phyloP scores from a whole-genome alignment of 2,329 filamentous ascomycete genomes.

The Paraconiothyrium sp. region DNA sequence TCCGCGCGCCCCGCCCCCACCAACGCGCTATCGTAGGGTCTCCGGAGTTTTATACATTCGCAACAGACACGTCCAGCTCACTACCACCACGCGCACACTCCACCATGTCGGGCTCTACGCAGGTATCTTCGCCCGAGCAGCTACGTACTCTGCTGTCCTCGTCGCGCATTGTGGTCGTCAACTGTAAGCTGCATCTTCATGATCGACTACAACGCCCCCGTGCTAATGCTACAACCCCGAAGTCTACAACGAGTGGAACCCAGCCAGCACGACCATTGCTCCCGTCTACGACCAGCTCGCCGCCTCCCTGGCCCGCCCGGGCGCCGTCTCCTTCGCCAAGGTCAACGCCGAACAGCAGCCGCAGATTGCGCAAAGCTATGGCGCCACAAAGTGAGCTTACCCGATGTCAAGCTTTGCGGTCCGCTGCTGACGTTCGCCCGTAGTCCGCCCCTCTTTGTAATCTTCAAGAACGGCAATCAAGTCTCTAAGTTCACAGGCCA shows the following conservation, averaged over 20 bases:
- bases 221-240: slow-evolving; percentile 33
- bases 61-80: slow-evolving; percentile 9
- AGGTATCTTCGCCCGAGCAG: slow-evolving; percentile 55
- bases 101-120: slow-evolving; percentile 56
- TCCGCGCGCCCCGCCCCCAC: slow-evolving; percentile 27
- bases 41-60: slow-evolving; percentile 15
- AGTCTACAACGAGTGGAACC: slow-evolving; percentile 93
- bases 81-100: slow-evolving; percentile 21
- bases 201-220: slow-evolving; percentile 20
- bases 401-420: slow-evolving; percentile 10
- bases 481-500: slow-evolving; percentile 78
- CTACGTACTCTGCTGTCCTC: slow-evolving; percentile 69
- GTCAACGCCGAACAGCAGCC: slow-evolving; percentile 82
- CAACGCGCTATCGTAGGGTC: slow-evolving; percentile 15
- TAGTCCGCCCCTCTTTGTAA: slow-evolving; percentile 88
- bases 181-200: slow-evolving; percentile 72
- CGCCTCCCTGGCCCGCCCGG: slow-evolving; percentile 72
- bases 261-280: slow-evolving; percentile 83
- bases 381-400: slow-evolving; percentile 69
- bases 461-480: slow-evolving; percentile 74
- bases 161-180: slow-evolving; percentile 82
- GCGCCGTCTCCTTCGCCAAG: slow-evolving; percentile 83
- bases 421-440: slow-evolving; percentile 22
- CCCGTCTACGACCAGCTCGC: slow-evolving; percentile 84
- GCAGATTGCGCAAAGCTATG: slow-evolving; percentile 77